These are phyloP conservation scores for Marasmius fiardii DNA, from an alignment of 1,284 basidiomycete genomes.

Conservation along the genomic window DNA sequence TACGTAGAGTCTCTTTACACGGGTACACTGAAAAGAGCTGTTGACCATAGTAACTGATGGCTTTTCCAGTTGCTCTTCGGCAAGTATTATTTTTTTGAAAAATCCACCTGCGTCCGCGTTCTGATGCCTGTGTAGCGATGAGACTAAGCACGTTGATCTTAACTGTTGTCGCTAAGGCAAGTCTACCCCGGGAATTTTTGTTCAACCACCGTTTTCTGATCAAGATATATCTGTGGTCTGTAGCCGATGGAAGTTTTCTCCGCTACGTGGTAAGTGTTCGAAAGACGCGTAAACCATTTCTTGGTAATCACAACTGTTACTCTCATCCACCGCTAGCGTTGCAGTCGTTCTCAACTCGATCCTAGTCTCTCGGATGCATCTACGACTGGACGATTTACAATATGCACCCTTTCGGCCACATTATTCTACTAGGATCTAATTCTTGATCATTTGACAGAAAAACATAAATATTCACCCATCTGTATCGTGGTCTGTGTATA, in stretches of 20 bases:
- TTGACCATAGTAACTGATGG: background rate
- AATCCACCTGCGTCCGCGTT: no score
- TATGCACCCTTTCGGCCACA: no score
- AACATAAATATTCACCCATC: no score
- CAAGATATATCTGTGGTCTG: background rate
- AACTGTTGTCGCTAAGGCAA: no score
- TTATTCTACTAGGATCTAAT: no score
- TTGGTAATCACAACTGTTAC: no score
- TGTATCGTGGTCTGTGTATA: no score
- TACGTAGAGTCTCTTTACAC: background rate
- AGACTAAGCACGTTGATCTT: no score
- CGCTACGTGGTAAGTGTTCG: background rate
- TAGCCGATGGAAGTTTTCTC: background rate
- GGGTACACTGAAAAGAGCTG: background rate
- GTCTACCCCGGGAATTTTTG: background rate
- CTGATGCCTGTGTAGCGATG: no score
- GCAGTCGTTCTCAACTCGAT: background rate
- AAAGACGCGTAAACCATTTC: no score
- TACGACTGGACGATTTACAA: background rate
- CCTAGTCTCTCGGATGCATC: background rate
- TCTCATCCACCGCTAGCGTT: background rate
- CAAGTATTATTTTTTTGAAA: no score
- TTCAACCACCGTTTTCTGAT: background rate
- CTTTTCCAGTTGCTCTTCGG: background rate
- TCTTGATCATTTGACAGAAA: no score